Evolutionary conservation across 2,329 filamentous ascomycete genomes (phyloP), one percentile per base, ranked within the genome.

Genomic region (Fusarium sp.): DNA sequence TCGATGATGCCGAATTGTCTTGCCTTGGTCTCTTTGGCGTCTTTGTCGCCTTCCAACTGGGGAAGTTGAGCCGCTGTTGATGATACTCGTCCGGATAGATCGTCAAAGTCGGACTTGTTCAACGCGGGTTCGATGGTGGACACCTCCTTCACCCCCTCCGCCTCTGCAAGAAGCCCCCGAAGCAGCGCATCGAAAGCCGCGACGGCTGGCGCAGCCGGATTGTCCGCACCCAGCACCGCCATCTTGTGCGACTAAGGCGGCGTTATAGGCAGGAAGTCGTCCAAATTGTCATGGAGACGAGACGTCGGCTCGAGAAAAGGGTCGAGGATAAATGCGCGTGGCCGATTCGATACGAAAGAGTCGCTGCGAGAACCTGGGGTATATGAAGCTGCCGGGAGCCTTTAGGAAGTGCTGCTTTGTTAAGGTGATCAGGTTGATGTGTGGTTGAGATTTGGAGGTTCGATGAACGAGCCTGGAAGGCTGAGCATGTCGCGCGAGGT

Each of bases 1-100:
- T 98, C 97, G 56, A 98, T 90, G 25, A 94, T 88, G 36, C 92
- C 91, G 80, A 91, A 91, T 74, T 92, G 91, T 52, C 89, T 88
- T 85, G 18, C 70, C 70, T 6, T 76, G 68, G 78, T 78, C 85
- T 79, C 85, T 74, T 87, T 86, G 42, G 85, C 83, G 8, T 79
- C 54, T n/a, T 82, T 81, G 68, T 78, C 78, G 10, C 77, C 68
- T 29, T 82, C 79, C 16, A 74, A 76, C 35, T 81, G 79, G 16
- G 77, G 25, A 36, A 73, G 71, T 74, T 80, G 70, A 74, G 74
- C 68, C 47, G 82, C 65, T 54, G 81, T 82, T n/a, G 80, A 77
- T 25, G 82, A 81, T 11, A 91, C 80, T 72, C 84, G 85, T 31
- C 79, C 81, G 40, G 86, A 82, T 20, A 91, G 80, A 67, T 88